Conservation (phyloP, 129 eudicot species). For the Lonicera japonica region DNA sequence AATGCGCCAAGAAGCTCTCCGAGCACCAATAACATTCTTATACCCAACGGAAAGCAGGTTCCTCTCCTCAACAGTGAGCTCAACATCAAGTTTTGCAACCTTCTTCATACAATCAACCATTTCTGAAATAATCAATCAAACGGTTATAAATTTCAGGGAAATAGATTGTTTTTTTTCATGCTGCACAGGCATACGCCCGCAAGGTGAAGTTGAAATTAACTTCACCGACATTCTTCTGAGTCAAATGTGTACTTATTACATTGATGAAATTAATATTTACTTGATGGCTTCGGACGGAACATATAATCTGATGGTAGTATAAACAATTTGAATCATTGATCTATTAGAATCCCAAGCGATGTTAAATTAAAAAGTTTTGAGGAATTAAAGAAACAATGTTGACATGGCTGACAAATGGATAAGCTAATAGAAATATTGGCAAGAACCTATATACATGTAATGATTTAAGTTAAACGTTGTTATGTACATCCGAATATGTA, state of each 20-base stretch:
- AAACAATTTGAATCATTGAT: too few species aligned
- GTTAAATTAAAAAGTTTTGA: too few species aligned
- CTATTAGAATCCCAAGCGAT: too few species aligned
- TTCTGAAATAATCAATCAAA: constrained; percentile 44
- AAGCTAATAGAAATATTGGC: too few species aligned
- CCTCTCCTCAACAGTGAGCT: constrained; percentile 85
- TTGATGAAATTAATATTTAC: background rate
- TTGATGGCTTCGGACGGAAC: background rate
- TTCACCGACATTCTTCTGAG: background rate
- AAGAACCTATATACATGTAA: too few species aligned
- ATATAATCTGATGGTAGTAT: too few species aligned
- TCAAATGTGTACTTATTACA: background rate
- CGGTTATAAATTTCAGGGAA: background rate
- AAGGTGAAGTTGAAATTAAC: background rate
- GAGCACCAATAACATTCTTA: constrained; percentile 90
- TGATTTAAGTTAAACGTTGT: too few species aligned
- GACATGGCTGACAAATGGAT: too few species aligned
- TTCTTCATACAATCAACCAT: constrained; percentile 95
- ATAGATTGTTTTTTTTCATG: constrained; percentile 9
- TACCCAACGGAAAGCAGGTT: constrained; percentile 90
- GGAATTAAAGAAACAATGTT: too few species aligned
- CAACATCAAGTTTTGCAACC: constrained; percentile 82
- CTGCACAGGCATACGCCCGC: background rate
- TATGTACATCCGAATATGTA: too few species aligned
- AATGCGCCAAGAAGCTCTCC: constrained; percentile 97